Conservation (phyloP, 495 filamentous ascomycete genomes). For the Xylaria curta region DNA sequence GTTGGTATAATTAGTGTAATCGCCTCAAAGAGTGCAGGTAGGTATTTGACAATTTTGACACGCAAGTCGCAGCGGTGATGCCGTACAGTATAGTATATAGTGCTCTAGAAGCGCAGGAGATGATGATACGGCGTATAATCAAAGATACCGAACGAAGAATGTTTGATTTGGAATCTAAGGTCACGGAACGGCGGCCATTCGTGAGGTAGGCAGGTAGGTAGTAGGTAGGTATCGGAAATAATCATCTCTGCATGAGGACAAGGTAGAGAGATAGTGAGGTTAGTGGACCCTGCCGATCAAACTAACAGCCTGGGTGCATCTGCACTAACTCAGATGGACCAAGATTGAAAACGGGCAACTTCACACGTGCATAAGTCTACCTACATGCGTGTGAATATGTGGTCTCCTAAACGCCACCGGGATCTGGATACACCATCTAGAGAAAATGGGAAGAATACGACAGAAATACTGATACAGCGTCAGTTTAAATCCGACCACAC, state of each 20-base stretch:
- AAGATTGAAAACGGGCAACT: background rate
- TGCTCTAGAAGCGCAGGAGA: background rate
- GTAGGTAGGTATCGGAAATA: background rate
- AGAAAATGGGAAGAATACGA: background rate
- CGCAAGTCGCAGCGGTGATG: background rate
- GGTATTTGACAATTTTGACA: conserved; percentile 7
- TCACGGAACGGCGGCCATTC: background rate
- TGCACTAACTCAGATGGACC: too few species aligned
- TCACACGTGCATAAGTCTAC: background rate
- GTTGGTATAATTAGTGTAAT: background rate
- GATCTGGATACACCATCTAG: background rate
- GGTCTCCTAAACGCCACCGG: background rate
- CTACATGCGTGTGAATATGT: background rate
- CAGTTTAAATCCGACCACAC: background rate
- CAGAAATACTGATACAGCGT: background rate
- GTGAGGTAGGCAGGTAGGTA: background rate
- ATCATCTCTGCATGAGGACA: background rate
- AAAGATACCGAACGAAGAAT: background rate
- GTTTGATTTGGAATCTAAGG: conserved; percentile 14
- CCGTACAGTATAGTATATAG: background rate
- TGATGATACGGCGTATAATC: background rate
- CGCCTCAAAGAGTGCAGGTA: background rate
- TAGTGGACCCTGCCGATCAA: conserved; percentile 15
- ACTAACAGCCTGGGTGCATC: background rate
- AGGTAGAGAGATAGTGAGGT: background rate